phyloP scores from a whole-genome alignment of 2,329 filamentous ascomycete species.

The Bipolaris oryzae region DNA sequence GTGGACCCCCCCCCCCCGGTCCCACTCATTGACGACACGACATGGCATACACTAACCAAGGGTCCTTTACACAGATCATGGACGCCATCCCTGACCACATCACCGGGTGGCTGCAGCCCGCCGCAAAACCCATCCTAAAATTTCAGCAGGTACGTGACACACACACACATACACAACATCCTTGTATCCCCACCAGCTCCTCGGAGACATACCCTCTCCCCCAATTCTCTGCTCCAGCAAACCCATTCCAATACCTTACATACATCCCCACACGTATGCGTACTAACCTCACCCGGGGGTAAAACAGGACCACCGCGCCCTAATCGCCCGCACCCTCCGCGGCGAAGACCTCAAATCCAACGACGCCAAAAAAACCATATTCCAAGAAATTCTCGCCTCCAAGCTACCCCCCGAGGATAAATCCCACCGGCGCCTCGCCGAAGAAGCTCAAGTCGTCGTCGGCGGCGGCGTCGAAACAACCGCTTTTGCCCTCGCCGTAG shows the following conservation, averaged over 20 bases:
- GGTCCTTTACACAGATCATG: conserved; percentile 33
- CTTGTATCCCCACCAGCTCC: too few relatives aligned
- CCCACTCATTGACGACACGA: not conserved
- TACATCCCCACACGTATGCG: not conserved
- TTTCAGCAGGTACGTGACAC: conserved; percentile 36
- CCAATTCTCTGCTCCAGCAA: too few relatives aligned
- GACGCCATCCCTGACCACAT: conserved; percentile 40
- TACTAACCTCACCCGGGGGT: not conserved
- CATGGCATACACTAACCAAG: not conserved
- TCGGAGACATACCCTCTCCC: too few relatives aligned
- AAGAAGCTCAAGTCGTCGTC: conserved; percentile 49
- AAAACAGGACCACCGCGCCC: conserved; percentile 9
- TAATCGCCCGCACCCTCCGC: conserved; percentile 35
- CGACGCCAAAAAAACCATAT: conserved; percentile 43
- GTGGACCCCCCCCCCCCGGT: not conserved
- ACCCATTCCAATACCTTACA: too few relatives aligned
- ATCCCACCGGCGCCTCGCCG: conserved; percentile 43
- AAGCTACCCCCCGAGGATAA: conserved; percentile 46
- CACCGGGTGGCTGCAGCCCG: conserved; percentile 40
- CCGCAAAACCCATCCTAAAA: conserved; percentile 37
- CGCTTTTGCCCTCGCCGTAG: conserved; percentile 39
- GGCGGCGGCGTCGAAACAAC: conserved; percentile 51
- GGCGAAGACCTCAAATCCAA: conserved; percentile 41
- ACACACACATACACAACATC: not conserved
- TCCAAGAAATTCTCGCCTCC: conserved; percentile 41